phyloP scores from a whole-genome alignment of 2,329 filamentous ascomycete species.

The Cercospora zeina region DNA sequence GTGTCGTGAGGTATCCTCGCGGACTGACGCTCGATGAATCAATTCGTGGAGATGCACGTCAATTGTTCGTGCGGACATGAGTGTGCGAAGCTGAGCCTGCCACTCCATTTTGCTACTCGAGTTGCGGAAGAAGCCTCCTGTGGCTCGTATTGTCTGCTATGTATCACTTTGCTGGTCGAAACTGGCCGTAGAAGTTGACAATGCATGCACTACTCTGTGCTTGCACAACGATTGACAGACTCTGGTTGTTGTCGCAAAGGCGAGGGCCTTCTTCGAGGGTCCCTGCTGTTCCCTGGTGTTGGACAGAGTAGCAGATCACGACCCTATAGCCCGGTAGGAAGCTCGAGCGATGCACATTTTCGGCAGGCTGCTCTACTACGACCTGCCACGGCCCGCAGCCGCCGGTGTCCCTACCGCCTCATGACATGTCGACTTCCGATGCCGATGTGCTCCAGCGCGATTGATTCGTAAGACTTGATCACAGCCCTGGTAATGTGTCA shows the following conservation, averaged over 20 bases:
- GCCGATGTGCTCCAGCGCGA: not conserved
- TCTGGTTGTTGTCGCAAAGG: too few species aligned
- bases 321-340: constrained; percentile 20
- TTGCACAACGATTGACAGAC: not conserved
- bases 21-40: not conserved
- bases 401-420: not conserved
- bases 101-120: not conserved
- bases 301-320: constrained; percentile 8
- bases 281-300: not conserved
- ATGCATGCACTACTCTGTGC: not conserved
- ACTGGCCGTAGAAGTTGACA: not conserved
- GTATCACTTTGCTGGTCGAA: not conserved
- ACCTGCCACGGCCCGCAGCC: constrained; percentile 5
- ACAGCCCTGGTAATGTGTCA: not conserved
- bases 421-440: not conserved
- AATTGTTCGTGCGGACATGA: not conserved
- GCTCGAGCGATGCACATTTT: constrained; percentile 16
- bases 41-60: not conserved
- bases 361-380: constrained; percentile 1
- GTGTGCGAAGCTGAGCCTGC: not conserved
- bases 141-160: not conserved
- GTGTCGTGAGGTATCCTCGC: too few species aligned
- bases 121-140: not conserved
- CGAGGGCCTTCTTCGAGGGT: too few species aligned
- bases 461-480: not conserved